These are phyloP conservation scores for Pochonia chlamydosporia DNA, from an alignment of 2,329 filamentous ascomycete species.

Conservation along the genomic window DNA sequence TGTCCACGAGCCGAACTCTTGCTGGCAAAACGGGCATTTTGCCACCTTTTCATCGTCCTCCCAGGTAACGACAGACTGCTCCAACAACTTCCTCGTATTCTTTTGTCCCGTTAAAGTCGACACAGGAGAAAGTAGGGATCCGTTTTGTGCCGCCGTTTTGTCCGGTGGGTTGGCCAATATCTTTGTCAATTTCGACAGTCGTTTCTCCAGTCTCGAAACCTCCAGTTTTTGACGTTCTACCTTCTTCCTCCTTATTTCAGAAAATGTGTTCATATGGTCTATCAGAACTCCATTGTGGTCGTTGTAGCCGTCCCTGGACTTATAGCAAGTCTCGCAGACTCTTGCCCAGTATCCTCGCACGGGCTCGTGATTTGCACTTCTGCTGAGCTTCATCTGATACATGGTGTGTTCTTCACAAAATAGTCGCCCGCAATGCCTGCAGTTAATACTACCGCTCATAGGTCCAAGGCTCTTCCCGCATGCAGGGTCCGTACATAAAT, in stretches of 20 bases:
- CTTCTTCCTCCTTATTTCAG: slow-evolving; percentile 63
- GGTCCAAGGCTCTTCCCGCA: slow-evolving; percentile 77
- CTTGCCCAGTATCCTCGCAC: slow-evolving; percentile 87
- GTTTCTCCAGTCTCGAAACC: slow-evolving; percentile 82
- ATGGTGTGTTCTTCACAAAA: slow-evolving; percentile 98
- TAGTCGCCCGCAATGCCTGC: slow-evolving; percentile 82
- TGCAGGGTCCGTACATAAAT: slow-evolving; percentile 79
- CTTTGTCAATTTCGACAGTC: slow-evolving; percentile 83
- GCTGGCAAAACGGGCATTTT: slow-evolving; percentile 89
- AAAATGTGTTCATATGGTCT: slow-evolving; percentile 69
- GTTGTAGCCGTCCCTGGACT: slow-evolving; percentile 91
- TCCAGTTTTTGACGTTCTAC: slow-evolving; percentile 85
- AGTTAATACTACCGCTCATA: slow-evolving; percentile 82
- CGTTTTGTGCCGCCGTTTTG: slow-evolving; percentile 46
- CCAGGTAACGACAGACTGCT: slow-evolving; percentile 92
- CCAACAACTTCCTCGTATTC: slow-evolving; percentile 71
- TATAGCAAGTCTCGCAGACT: slow-evolving; percentile 98
- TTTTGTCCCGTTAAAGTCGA: slow-evolving; percentile 61
- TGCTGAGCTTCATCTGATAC: slow-evolving; percentile 98
- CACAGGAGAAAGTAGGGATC: slow-evolving; percentile 54
- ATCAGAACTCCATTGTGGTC: slow-evolving; percentile 69
- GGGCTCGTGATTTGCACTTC: slow-evolving; percentile 84
- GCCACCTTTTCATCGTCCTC: slow-evolving; percentile 79
- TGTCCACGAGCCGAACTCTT: slow-evolving; percentile 89
- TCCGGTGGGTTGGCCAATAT: slow-evolving; percentile 71